Evolutionary conservation across 179 eudicot genomes (phyloP).

Genomic region (Spinacia oleracea): DNA sequence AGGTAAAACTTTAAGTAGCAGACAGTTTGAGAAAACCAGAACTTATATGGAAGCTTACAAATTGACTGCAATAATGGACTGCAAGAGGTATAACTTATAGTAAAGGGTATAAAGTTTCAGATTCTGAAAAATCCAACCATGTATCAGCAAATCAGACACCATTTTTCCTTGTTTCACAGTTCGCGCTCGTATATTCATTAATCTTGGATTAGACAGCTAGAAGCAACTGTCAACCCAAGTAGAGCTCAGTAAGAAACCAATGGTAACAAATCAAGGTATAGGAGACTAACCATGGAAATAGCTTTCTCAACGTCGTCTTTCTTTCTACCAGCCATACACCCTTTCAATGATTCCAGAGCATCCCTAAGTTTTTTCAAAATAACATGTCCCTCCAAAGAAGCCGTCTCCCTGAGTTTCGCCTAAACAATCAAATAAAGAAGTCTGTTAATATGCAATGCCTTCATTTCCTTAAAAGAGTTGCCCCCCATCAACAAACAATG

Average conservation of each 20-base stretch:
- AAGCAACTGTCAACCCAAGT: neutral
- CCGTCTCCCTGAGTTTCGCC: conserved; percentile 81
- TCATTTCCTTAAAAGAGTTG: neutral
- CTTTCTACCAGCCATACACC: conserved; percentile 75
- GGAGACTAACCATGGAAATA: conserved; percentile 73
- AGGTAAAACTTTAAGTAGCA: neutral
- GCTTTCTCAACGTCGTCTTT: conserved; percentile 97
- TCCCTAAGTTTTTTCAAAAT: conserved; percentile 93
- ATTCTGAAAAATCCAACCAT: neutral
- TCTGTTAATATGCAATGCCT: neutral
- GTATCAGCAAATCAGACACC: neutral
- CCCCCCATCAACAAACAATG: neutral
- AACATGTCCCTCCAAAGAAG: conserved; percentile 94
- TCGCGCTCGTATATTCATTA: neutral
- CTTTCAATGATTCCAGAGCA: conserved; percentile 84
- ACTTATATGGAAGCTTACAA: neutral
- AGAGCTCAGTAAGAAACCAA: neutral
- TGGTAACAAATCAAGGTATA: neutral
- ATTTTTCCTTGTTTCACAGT: neutral
- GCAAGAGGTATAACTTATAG: too few species aligned
- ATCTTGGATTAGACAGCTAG: neutral
- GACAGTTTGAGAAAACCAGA: neutral
- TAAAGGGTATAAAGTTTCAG: neutral
- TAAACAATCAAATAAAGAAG: conserved; percentile 26
- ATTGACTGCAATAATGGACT: neutral